Conservation (phyloP, 2,329 filamentous ascomycete genomes). For the Sphaerulina vaccinii region DNA sequence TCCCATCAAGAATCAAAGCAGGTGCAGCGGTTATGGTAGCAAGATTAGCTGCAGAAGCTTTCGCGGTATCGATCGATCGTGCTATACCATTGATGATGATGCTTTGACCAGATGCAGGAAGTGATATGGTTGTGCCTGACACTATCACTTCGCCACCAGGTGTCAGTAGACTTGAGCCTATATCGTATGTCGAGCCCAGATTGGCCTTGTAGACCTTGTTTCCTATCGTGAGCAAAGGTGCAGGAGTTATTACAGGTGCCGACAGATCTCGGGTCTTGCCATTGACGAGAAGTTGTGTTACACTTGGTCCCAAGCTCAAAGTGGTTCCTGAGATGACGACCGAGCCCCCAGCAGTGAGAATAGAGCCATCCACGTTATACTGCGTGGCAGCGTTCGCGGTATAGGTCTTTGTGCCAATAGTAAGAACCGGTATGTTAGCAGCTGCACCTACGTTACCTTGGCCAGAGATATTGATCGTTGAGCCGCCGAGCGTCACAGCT, state of each 20-base stretch:
- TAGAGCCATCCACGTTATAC: conserved; percentile 43
- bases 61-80: conserved; percentile 7
- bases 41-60: conserved; percentile 6
- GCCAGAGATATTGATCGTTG: conserved; percentile 23
- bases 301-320: conserved; percentile 42
- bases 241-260: conserved; percentile 33
- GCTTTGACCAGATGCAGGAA: conserved; percentile 41
- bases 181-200: conserved; percentile 37
- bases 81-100: conserved; percentile 41
- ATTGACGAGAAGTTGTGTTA: conserved; percentile 42
- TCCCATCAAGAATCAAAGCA: conserved; percentile 34
- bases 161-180: conserved; percentile 16
- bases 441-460: conserved; percentile 19
- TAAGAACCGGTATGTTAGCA: conserved; percentile 38
- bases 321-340: conserved; percentile 41
- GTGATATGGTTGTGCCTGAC: conserved; percentile 42
- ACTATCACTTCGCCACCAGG: conserved; percentile 41
- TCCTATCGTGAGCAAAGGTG: conserved; percentile 34
- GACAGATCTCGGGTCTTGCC: conserved; percentile 39
- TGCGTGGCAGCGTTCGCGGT: conserved; percentile 49
- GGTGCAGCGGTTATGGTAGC: conserved; percentile 33
- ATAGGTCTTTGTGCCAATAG: conserved; percentile 41
- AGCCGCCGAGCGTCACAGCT: conserved; percentile 40
- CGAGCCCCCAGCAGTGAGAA: conserved; percentile 39
- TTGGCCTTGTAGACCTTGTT: conserved; percentile 34